phyloP scores from a whole-genome alignment of 139 green algal species.

The Coelastrella sp. region DNA sequence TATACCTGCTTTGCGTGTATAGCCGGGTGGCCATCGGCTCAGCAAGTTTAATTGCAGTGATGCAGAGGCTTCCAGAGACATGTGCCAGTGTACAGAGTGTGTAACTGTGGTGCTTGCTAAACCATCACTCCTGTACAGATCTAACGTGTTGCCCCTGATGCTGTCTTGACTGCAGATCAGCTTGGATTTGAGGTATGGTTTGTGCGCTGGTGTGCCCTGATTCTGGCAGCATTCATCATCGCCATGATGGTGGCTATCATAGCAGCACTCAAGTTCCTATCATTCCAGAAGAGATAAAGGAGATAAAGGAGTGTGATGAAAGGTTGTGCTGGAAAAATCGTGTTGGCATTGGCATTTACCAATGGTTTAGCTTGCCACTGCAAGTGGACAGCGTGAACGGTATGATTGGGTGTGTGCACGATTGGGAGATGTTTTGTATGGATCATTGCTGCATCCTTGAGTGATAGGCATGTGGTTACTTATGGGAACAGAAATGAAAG shows the following conservation, averaged over 20 bases:
- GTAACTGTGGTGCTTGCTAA: no score
- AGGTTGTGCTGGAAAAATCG: not conserved
- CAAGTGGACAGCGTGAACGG: no score
- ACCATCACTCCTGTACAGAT: not conserved
- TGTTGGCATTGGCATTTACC: not conserved
- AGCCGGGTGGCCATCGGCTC: no score
- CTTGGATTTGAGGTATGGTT: constrained; percentile 44
- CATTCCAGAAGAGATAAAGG: constrained; percentile 18
- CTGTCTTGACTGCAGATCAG: constrained; percentile 6
- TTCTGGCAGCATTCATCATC: constrained; percentile 27
- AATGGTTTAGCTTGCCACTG: not conserved
- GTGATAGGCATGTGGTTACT: no score
- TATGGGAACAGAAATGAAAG: no score
- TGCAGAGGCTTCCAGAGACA: no score
- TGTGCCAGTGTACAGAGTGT: no score
- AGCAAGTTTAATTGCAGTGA: no score
- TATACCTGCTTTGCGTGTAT: no score
- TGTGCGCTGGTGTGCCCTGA: constrained; percentile 26
- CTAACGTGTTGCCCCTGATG: not conserved
- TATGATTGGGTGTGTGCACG: no score
- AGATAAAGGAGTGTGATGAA: not conserved
- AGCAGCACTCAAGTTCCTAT: constrained; percentile 18
- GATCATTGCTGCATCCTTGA: no score
- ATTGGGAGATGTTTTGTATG: no score
- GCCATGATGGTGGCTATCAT: constrained; percentile 36